A percentile compares a stretch with the other conserved stretches of the same genome.
Conservation (phyloP, 2,329 filamentous ascomycete species). For the Nothophaeocryptopus gaeumannii region DNA sequence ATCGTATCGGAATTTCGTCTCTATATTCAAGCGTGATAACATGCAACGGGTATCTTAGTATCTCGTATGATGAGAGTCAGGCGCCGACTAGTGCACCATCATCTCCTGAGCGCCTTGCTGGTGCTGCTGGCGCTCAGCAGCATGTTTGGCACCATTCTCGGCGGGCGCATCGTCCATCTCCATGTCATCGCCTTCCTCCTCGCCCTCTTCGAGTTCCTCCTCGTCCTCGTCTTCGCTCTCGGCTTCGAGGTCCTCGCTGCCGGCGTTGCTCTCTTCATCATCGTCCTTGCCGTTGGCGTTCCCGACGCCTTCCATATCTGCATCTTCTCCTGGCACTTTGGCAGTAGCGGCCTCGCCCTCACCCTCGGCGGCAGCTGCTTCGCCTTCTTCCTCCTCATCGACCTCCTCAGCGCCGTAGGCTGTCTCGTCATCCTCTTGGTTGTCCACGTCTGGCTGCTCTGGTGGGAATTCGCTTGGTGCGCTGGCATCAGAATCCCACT, state of each 20-base stretch:
- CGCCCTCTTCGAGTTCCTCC: constrained; percentile 40
- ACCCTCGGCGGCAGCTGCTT: constrained; percentile 44
- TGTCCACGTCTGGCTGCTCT: constrained; percentile 94
- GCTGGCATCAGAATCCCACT: constrained; percentile 98
- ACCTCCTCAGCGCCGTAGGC: constrained; percentile 86
- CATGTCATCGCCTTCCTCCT: constrained; percentile 35
- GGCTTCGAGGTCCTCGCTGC: constrained; percentile 52
- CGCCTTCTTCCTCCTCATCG: constrained; percentile 63
- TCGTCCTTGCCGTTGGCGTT: constrained; percentile 52
- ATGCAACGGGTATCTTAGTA: no score
- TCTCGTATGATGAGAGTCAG: no score
- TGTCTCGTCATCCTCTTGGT: constrained; percentile 74
- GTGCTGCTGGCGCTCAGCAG: constrained; percentile 6
- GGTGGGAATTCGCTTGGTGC: constrained; percentile 94
- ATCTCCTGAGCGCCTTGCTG: constrained; percentile 12
- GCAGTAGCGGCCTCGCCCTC: constrained; percentile 39
- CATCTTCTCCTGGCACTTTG: constrained; percentile 52
- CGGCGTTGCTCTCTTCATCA: constrained; percentile 63
- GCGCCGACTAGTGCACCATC: constrained; percentile 15
- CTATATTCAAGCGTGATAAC: no score
- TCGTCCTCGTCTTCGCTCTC: constrained; percentile 46
- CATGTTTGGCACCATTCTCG: constrained; percentile 10
- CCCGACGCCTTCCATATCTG: constrained; percentile 72
- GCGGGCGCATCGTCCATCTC: constrained; percentile 28
- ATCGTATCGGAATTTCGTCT: no score